Evolutionary conservation across 805 yeast species (phyloP).

Genomic region (Candida alai): DNA sequence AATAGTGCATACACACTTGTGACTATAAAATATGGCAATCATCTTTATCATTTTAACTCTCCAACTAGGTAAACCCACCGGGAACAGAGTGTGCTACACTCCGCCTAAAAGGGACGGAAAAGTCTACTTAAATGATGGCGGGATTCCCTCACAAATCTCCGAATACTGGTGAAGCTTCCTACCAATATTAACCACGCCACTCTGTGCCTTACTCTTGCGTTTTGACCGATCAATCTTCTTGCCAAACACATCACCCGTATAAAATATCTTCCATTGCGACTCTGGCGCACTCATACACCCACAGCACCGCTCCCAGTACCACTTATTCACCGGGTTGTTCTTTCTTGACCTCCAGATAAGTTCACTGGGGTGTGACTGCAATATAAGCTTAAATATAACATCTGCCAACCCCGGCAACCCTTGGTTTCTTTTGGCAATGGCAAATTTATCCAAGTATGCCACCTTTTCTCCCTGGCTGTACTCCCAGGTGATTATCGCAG

Average conservation of each 20-base stretch:
- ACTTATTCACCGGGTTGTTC: slow-evolving; percentile 88
- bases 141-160: slow-evolving; percentile 52
- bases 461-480: slow-evolving; percentile 27
- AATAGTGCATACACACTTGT: no score
- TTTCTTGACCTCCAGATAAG: slow-evolving; percentile 87
- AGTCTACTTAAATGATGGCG: slow-evolving; percentile 47
- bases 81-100: no score
- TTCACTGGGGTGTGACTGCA: slow-evolving; percentile 64
- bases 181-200: slow-evolving; percentile 22
- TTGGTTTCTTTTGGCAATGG: slow-evolving; percentile 77
- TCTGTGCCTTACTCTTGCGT: slow-evolving; percentile 10
- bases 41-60: no score
- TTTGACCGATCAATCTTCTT: slow-evolving; percentile 26
- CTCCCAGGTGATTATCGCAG: slow-evolving; percentile 90
- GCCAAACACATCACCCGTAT: slow-evolving; percentile 38
- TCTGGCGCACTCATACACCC: slow-evolving; percentile 50
- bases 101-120: no score
- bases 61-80: no score
- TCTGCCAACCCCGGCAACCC: slow-evolving; percentile 95
- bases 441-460: slow-evolving; percentile 91
- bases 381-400: slow-evolving; percentile 78
- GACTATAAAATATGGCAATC: no score
- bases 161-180: slow-evolving; percentile 44
- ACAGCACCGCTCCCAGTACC: slow-evolving; percentile 91
- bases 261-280: slow-evolving; percentile 40